These are phyloP conservation scores for Dendrobium nobile DNA, from an alignment of 106 monocot species.

Conservation along the genomic window DNA sequence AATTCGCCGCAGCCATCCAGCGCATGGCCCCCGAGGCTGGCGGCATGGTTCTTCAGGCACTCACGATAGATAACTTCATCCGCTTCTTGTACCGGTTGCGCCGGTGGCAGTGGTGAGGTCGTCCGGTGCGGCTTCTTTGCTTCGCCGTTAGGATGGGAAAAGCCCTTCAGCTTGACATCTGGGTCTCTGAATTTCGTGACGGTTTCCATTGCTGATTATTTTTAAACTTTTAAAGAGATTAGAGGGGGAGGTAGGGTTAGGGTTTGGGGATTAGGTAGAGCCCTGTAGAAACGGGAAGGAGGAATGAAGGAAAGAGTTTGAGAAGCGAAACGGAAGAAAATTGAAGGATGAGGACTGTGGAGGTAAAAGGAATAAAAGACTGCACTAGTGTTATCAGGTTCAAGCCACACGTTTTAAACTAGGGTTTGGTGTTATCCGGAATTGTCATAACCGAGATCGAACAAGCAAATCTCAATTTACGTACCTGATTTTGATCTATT, in stretches of 20 bases:
- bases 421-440: neutral
- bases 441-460: neutral
- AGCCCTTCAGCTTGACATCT: neutral
- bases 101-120: neutral
- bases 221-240: neutral
- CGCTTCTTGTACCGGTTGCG: neutral
- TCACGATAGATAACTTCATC: constrained; percentile 33
- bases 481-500: too few species aligned
- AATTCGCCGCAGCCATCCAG: constrained; percentile 67
- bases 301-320: neutral
- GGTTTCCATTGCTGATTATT: neutral
- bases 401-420: constrained; percentile 1
- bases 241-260: neutral
- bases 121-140: neutral
- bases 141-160: neutral
- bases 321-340: neutral
- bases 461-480: neutral
- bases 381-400: neutral
- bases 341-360: neutral
- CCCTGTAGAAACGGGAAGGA: neutral
- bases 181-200: neutral
- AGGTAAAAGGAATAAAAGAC: neutral
- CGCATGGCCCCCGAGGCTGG: constrained; percentile 58
- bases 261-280: neutral
- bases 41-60: constrained; percentile 85